Evolutionary conservation across 1,139 yeast species (phyloP).

Genomic region (Chernovozyma aurita): DNA sequence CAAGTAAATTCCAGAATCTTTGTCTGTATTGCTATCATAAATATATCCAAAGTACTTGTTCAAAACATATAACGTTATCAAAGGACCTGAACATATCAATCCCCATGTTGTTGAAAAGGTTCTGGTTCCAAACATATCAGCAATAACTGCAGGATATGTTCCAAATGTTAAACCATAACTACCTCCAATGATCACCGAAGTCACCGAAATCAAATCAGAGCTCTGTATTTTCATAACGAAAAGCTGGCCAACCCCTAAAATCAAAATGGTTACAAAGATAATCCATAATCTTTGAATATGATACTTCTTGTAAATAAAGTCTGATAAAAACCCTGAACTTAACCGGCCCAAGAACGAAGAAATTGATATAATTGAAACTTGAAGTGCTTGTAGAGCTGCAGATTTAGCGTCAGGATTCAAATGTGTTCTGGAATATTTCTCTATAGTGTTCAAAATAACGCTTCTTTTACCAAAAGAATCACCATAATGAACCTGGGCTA

Average conservation of each 20-base stretch:
- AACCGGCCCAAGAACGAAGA: conserved; percentile 40
- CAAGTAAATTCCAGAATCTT: conserved; percentile 29
- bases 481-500: conserved; percentile 33
- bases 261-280: conserved; percentile 23
- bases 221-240: conserved; percentile 26
- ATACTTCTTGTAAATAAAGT: conserved; percentile 27
- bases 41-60: conserved; percentile 38
- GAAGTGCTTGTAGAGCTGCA: conserved; percentile 40
- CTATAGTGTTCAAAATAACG: background rate
- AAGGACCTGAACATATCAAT: conserved; percentile 40
- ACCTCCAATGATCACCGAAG: conserved; percentile 34
- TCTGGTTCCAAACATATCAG: conserved; percentile 40
- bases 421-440: conserved; percentile 1
- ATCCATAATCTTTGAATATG: conserved; percentile 41
- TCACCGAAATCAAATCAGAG: conserved; percentile 22
- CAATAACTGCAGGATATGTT: conserved; percentile 44
- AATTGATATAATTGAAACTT: conserved; percentile 39
- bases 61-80: conserved; percentile 28
- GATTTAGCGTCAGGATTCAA: conserved; percentile 12
- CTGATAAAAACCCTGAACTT: conserved; percentile 35
- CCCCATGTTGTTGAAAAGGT: conserved; percentile 46
- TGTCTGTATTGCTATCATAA: conserved; percentile 33
- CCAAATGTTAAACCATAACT: conserved; percentile 42
- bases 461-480: conserved; percentile 5
- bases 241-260: conserved; percentile 28